Percentiles rank a stretch among this genome's conserved stretches.
Conservation (phyloP, 2,329 filamentous ascomycete species). For the Pestalotiopsis sp. region DNA sequence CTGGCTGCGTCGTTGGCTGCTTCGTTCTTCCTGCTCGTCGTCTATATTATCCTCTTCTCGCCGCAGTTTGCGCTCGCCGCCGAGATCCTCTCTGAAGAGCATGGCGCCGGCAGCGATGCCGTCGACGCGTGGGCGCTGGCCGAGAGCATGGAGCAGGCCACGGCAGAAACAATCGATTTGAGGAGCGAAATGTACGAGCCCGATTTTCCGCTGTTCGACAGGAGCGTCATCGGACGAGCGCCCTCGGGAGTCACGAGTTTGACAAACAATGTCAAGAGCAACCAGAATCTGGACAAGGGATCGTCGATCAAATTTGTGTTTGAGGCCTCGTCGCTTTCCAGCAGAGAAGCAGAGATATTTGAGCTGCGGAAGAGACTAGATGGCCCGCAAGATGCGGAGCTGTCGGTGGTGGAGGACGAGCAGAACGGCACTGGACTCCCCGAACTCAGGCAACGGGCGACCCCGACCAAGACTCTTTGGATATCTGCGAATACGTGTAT, state of each 20-base stretch:
- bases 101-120: conserved; percentile 19
- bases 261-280: conserved; percentile 65
- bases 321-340: conserved; percentile 55
- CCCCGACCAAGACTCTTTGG: conserved; percentile 61
- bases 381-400: conserved; percentile 17
- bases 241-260: conserved; percentile 54
- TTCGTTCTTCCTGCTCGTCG: conserved; percentile 58
- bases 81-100: conserved; percentile 39
- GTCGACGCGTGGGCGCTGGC: conserved; percentile 21
- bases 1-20: conserved; percentile 68
- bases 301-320: conserved; percentile 67
- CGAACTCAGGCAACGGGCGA: conserved; percentile 26
- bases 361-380: conserved; percentile 25
- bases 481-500: conserved; percentile 85
- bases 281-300: conserved; percentile 64
- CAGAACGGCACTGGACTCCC: conserved; percentile 19
- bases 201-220: conserved; percentile 62
- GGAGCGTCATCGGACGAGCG: conserved; percentile 65
- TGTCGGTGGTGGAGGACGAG: conserved; percentile 18
- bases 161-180: conserved; percentile 17
- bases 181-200: conserved; percentile 53
- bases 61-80: conserved; percentile 65
- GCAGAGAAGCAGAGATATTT: conserved; percentile 28
- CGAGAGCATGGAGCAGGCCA: conserved; percentile 21
- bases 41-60: conserved; percentile 64